Evolutionary conservation across 345 rosid genomes (phyloP).

Genomic region (Conringia planisiliqua): DNA sequence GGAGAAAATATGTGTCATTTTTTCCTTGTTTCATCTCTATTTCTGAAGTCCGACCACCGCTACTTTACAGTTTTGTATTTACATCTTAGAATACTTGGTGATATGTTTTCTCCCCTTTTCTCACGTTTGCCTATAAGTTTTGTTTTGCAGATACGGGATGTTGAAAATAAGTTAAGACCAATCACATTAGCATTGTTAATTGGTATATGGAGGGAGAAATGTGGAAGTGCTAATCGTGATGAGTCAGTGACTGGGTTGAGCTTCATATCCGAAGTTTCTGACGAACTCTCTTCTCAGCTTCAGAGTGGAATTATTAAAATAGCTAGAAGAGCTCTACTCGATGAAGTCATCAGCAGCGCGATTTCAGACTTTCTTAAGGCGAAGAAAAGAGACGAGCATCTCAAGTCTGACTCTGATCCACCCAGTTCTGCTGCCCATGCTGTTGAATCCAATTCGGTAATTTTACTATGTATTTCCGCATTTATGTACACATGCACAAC

Average conservation of each 20-base stretch:
- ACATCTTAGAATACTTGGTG: neutral
- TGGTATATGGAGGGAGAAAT: conserved; percentile 49
- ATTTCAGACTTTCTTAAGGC: conserved; percentile 51
- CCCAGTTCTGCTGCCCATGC: conserved; percentile 32
- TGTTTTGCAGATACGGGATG: conserved; percentile 62
- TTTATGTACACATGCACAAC: conserved; percentile 36
- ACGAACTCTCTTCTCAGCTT: conserved; percentile 70
- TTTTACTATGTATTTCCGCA: conserved; percentile 10
- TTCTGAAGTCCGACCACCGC: neutral
- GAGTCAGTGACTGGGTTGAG: conserved; percentile 33
- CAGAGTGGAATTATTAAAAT: conserved; percentile 73
- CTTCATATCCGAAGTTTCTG: conserved; percentile 57
- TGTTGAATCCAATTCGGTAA: conserved; percentile 28
- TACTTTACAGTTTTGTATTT: neutral
- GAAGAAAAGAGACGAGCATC: conserved; percentile 48
- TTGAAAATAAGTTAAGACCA: conserved; percentile 52
- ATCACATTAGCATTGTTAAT: conserved; percentile 50
- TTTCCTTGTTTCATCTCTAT: conserved; percentile 10
- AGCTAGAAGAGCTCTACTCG: conserved; percentile 77
- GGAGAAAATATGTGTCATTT: neutral
- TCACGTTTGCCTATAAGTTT: neutral
- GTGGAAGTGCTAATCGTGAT: conserved; percentile 27
- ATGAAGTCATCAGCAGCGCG: conserved; percentile 68
- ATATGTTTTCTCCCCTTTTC: neutral
- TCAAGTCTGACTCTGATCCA: conserved; percentile 37